Evolutionary conservation across 371 early-diverging fungal genomes (phyloP), one percentile per base, ranked within the genome.

Genomic region (Mortierella sp.): DNA sequence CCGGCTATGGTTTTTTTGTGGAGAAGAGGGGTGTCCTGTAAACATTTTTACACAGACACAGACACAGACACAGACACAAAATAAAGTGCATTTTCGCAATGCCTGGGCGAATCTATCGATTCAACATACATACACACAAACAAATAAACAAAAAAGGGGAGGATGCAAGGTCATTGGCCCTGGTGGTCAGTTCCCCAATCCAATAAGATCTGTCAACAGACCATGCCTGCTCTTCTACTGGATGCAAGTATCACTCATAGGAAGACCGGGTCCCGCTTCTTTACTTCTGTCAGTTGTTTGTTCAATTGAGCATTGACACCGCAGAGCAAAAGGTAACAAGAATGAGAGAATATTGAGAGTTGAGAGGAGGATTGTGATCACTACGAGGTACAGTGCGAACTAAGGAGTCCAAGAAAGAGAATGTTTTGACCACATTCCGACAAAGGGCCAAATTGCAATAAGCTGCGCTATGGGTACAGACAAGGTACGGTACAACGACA

Each of bases 391-490:
- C 24, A 24, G 56, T 24, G 2, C 18, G 32, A 63, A 32, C 16
- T 58, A 51, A 51, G 51, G 21, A 21, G 51, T 5, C 5, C 21
- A 51, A 51, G 27, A 38, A 16, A 46, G 10, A 29, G 54, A 29
- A 38, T 72, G 41, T 72, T 46, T 72, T 72, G 73, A 7, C 51
- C 51, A 35, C 35, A 38, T 72, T 72, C 54, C 73, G 54, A 48
- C 32, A 72, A 68, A 65, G 35, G 68, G 68, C 27, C 44, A 48
- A 68, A 68, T 68, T 68, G 68, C 68, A 68, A 68, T 68, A 38
- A 56, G 24, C 68, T 68, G 68, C 68, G 43, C 68, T 68, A 68
- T 38, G 68, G 21, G 38, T 68, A 38, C 68, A 38, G 54, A 8
- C 54, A 54, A 24, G 24, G 54, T 24, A 63, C 65, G 1, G 54